Evolutionary conservation across 108 stramenopile species (phyloP).

Genomic region (Discostella stelligeroides): DNA sequence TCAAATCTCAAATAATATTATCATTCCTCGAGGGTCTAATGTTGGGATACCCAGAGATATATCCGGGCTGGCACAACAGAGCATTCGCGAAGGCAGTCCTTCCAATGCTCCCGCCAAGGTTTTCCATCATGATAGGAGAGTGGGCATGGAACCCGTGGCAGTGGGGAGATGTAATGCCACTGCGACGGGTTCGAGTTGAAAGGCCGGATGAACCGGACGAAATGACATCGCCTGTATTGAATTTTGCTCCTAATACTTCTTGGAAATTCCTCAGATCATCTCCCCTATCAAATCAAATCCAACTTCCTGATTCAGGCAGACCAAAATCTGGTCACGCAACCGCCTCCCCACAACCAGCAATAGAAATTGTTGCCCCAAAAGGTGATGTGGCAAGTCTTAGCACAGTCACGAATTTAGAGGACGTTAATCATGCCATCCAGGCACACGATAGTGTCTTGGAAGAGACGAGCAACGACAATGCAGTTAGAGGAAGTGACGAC

Average conservation of each 20-base stretch:
- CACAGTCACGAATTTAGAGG: too few relatives aligned
- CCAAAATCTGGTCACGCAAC: background rate
- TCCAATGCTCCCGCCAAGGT: conserved; percentile 69
- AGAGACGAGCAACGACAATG: too few relatives aligned
- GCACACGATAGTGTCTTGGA: too few relatives aligned
- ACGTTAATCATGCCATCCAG: too few relatives aligned
- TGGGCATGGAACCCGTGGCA: conserved; percentile 67
- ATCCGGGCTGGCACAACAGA: conserved; percentile 80
- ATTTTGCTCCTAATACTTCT: background rate
- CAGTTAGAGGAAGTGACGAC: background rate
- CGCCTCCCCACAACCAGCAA: background rate
- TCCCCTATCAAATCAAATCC: conserved; percentile 29
- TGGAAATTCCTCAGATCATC: conserved; percentile 27
- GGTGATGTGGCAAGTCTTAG: background rate
- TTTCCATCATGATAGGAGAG: conserved; percentile 65
- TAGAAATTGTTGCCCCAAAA: conserved; percentile 11
- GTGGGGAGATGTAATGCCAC: conserved; percentile 37
- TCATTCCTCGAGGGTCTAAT: conserved; percentile 32
- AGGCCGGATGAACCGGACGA: conserved; percentile 12
- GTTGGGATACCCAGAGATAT: conserved; percentile 67
- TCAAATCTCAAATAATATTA: background rate
- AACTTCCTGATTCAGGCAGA: conserved; percentile 19
- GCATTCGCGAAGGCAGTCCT: conserved; percentile 60
- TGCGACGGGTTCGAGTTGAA: conserved; percentile 5
- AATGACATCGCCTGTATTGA: background rate